These are phyloP conservation scores for Colletotrichum sp. DNA, from an alignment of 2,329 filamentous ascomycete species.

Conservation along the genomic window DNA sequence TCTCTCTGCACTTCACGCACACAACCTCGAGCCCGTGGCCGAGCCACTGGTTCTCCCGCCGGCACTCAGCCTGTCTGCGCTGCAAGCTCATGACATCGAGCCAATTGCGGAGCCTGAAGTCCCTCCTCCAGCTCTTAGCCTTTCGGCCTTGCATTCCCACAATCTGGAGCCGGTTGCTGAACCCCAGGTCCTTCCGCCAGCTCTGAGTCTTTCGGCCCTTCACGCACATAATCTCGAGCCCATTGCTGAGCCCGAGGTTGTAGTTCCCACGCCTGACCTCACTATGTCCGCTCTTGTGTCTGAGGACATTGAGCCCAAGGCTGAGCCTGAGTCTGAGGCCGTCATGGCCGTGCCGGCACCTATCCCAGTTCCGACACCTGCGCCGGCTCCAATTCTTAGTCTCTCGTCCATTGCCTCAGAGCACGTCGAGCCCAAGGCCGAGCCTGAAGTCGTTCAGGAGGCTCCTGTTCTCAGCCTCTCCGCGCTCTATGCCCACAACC, in stretches of 20 bases:
- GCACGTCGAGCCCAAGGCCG: slow-evolving; percentile 38
- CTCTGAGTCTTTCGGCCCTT: slow-evolving; percentile 38
- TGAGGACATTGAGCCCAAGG: slow-evolving; percentile 35
- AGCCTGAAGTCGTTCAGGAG: slow-evolving; percentile 25
- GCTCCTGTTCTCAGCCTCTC: slow-evolving; percentile 21
- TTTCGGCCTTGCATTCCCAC: slow-evolving; percentile 28
- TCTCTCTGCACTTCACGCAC: slow-evolving; percentile 18
- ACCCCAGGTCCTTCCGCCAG: slow-evolving; percentile 21
- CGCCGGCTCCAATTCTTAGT: slow-evolving; percentile 27
- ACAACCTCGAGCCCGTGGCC: slow-evolving; percentile 17
- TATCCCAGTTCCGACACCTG: slow-evolving; percentile 16
- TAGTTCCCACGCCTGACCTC: slow-evolving; percentile 27
- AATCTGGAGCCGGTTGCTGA: slow-evolving; percentile 29
- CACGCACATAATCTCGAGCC: slow-evolving; percentile 29
- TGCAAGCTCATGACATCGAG: slow-evolving; percentile 32
- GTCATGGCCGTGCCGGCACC: slow-evolving; percentile 22
- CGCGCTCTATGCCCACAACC: slow-evolving; percentile 15
- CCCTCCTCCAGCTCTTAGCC: slow-evolving; percentile 21
- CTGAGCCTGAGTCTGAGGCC: slow-evolving; percentile 27
- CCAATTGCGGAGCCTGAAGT: slow-evolving; percentile 28
- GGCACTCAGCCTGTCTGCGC: slow-evolving; percentile 29
- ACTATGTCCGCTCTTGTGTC: slow-evolving; percentile 33
- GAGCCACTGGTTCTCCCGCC: slow-evolving; percentile 29
- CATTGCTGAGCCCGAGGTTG: slow-evolving; percentile 31
- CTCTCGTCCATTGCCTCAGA: slow-evolving; percentile 37